Conservation (phyloP, 2,329 filamentous ascomycete species). For the Clathrospora elynae region DNA sequence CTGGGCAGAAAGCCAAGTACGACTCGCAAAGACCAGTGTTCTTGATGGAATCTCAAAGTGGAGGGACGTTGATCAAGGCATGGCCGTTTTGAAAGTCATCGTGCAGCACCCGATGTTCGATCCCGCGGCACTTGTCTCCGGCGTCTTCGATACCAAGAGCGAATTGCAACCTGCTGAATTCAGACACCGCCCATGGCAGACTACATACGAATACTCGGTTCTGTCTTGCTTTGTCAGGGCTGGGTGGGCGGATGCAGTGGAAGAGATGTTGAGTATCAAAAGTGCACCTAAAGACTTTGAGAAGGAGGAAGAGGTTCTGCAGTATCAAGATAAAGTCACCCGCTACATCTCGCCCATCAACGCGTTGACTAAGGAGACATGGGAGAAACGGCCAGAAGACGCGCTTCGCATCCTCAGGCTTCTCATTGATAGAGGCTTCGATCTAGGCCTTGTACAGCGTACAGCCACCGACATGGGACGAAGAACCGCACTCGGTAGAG, state of each 20-base stretch:
- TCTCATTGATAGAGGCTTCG: slow-evolving; percentile 20
- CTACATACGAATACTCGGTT: slow-evolving; percentile 23
- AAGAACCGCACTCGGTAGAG: slow-evolving; percentile 21
- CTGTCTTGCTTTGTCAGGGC: slow-evolving; percentile 22
- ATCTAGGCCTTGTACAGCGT: slow-evolving; percentile 18
- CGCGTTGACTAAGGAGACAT: slow-evolving; percentile 27
- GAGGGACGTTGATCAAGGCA: slow-evolving; percentile 22
- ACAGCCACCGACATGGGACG: slow-evolving; percentile 21
- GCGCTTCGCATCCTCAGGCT: slow-evolving; percentile 26
- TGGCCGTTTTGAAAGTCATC: slow-evolving; percentile 20
- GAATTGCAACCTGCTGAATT: slow-evolving; percentile 21
- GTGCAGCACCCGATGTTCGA: slow-evolving; percentile 23
- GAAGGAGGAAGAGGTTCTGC: slow-evolving; percentile 22
- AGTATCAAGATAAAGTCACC: slow-evolving; percentile 25
- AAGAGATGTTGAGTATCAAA: slow-evolving; percentile 22
- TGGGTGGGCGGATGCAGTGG: slow-evolving; percentile 28
- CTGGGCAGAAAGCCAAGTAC: slow-evolving; percentile 20
- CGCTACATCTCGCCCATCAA: slow-evolving; percentile 22
- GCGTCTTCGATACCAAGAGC: slow-evolving; percentile 26
- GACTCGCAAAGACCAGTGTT: slow-evolving; percentile 24
- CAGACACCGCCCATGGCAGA: slow-evolving; percentile 23
- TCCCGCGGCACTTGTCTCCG: slow-evolving; percentile 16
- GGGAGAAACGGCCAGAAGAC: slow-evolving; percentile 25
- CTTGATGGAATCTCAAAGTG: slow-evolving; percentile 25
- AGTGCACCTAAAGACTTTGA: slow-evolving; percentile 18